phyloP scores from a whole-genome alignment of 495 filamentous ascomycete genomes.

The Hyaloscypha finlandica region DNA sequence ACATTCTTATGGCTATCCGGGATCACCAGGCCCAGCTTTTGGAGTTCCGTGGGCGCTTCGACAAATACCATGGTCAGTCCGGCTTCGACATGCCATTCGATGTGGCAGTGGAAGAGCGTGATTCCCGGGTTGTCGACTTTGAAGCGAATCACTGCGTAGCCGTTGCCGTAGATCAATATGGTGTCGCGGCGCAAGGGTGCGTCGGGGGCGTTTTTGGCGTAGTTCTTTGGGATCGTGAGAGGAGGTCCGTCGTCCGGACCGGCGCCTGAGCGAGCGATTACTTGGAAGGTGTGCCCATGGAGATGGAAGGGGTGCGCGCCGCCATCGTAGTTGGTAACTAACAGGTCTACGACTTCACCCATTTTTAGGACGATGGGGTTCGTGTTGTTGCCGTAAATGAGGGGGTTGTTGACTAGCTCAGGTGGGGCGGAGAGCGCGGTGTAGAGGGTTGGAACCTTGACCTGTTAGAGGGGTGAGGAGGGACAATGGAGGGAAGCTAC shows the following conservation, averaged over 20 bases:
- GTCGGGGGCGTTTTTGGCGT: slow-evolving; percentile 38
- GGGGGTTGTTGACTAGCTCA: slow-evolving; percentile 48
- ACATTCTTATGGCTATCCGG: slow-evolving; percentile 60
- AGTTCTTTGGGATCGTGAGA: not conserved
- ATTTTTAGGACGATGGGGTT: slow-evolving; percentile 65
- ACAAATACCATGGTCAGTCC: slow-evolving; percentile 71
- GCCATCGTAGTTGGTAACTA: slow-evolving; percentile 74
- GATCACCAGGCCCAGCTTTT: slow-evolving; percentile 48
- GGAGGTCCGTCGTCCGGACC: not conserved
- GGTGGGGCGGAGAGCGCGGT: slow-evolving; percentile 64
- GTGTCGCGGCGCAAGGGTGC: slow-evolving; percentile 54
- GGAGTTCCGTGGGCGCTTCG: slow-evolving; percentile 55
- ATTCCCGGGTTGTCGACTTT: slow-evolving; percentile 70
- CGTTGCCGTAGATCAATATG: slow-evolving; percentile 49
- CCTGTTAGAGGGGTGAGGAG: not conserved
- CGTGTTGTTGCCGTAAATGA: slow-evolving; percentile 69
- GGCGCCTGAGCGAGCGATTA: slow-evolving; percentile 41
- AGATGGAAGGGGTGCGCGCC: slow-evolving; percentile 58
- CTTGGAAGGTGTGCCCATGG: slow-evolving; percentile 80
- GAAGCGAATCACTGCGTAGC: slow-evolving; percentile 60
- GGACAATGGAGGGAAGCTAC: not conserved
- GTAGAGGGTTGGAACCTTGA: slow-evolving; percentile 78
- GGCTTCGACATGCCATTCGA: slow-evolving; percentile 77
- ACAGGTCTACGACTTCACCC: slow-evolving; percentile 69
- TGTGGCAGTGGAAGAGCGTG: slow-evolving; percentile 80